Evolutionary conservation across 2,329 filamentous ascomycete genomes (phyloP), one percentile per base, ranked within the genome.

Genomic region (Fusarium cicatricum): DNA sequence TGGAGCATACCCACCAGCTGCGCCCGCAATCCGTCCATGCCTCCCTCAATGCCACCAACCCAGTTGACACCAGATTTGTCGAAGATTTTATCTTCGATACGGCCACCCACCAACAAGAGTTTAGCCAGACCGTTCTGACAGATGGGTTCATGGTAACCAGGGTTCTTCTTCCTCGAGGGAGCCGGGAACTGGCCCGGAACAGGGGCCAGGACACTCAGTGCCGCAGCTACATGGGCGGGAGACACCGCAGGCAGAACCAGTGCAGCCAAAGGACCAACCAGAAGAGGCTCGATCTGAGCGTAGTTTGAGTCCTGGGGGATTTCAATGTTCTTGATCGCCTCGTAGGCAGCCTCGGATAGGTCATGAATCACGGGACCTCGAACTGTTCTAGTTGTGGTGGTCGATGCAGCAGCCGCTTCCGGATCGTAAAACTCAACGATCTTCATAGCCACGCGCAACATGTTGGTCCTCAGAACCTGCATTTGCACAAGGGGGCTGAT

Each of bases 71-170:
- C 90, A 11, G 88, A 86, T 40, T 84, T 75, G 71, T 97, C 93
- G 69, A 97, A 93, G 28, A 92, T 85, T 74, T 87, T 89, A 60
- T 90, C 90, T 71, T 99, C 95, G 26, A 97, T 85, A 45, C 95
- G 83, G 12, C 93, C 93, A 47, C 92, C 95, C 12, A 99, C 78
- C 29, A 99, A 77, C 73, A 96, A 81, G 60, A 99, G 77, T 78
- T 99, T 99, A 70, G 92, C 87, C 65, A 99, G 74, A 8, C 90
- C 95, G 62, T 80, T 85, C 75, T 97, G 93, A 49, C 94, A 91
- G 2, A 82, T 75, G 0, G 86, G 82, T 51, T 97, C 94, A 73
- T 96, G 84, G 76, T 92, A 97, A 11, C 88, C 87, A 0, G 94
- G 92, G 68, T 84, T 91, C 67, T 85, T 88, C 74, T 84, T 89